A percentile compares a stretch with the other conserved stretches of the same genome.
Evolutionary conservation across 2,329 filamentous ascomycete genomes (phyloP).

Genomic region (Verticillium longisporum): DNA sequence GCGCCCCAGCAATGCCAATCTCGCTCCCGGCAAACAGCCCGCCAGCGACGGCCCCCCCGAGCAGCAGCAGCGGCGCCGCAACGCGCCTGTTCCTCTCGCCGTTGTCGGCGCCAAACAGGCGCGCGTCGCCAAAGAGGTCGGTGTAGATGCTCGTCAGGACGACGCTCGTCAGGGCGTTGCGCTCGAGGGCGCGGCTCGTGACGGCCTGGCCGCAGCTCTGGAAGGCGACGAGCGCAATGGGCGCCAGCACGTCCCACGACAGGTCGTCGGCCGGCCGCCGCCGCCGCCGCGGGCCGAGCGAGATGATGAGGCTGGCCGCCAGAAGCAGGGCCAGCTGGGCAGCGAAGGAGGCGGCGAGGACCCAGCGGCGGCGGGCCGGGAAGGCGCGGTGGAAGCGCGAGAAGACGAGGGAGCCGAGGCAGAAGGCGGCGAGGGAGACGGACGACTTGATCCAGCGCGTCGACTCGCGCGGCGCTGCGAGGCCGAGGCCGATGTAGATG

Average conservation of each 20-base stretch:
- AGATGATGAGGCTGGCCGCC: conserved; percentile 34
- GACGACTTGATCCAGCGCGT: conserved; percentile 65
- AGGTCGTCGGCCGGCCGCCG: conserved; percentile 29
- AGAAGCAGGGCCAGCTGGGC: conserved; percentile 44
- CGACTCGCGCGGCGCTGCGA: conserved; percentile 48
- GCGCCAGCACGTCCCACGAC: conserved; percentile 55
- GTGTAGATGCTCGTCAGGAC: conserved; percentile 79
- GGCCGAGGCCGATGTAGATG: conserved; percentile 68
- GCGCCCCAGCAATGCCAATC: conserved; percentile 41
- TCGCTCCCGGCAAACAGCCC: conserved; percentile 41
- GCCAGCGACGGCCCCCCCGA: conserved; percentile 42
- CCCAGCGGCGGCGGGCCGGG: conserved; percentile 56
- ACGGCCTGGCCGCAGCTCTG: conserved; percentile 75
- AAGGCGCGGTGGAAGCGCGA: conserved; percentile 59
- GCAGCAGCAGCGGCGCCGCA: conserved; percentile 40
- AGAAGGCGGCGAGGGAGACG: conserved; percentile 65
- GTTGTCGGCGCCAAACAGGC: conserved; percentile 37
- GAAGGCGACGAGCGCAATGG: conserved; percentile 65
- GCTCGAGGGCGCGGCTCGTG: conserved; percentile 62
- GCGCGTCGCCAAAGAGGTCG: conserved; percentile 64
- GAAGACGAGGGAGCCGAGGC: conserved; percentile 66
- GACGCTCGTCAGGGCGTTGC: conserved; percentile 67
- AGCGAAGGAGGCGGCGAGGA: conserved; percentile 53
- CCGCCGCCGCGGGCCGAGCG: conserved; percentile 31
- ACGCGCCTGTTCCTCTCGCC: conserved; percentile 43